Percentiles rank a stretch among this genome's conserved stretches.
Conservation (phyloP, 306 rosid species). For the Rosa rugosa region DNA sequence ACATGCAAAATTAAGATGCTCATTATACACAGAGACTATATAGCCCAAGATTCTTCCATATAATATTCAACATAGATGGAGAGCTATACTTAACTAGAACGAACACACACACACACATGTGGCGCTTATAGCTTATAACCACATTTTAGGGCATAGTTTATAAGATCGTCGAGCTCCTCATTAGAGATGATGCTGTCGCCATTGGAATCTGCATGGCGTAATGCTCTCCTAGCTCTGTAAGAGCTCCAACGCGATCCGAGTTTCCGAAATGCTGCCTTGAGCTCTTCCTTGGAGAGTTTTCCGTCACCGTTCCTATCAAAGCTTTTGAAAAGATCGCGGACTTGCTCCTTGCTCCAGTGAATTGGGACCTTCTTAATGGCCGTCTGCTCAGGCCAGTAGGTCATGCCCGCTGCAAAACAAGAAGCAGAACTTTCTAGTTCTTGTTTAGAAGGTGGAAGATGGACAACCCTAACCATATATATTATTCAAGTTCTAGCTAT, state of each 20-base stretch:
- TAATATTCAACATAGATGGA: not conserved
- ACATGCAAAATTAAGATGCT: not conserved
- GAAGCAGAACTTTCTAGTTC: not conserved
- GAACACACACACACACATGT: not conserved
- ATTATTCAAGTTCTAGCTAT: not conserved
- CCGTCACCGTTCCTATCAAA: conserved; percentile 21
- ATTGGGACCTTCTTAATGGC: not conserved
- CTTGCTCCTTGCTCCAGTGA: conserved; percentile 10
- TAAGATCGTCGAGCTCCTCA: not conserved
- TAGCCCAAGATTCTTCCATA: not conserved
- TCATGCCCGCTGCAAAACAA: not conserved
- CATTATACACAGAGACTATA: not conserved
- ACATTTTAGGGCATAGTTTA: not conserved
- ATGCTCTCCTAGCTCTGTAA: not conserved
- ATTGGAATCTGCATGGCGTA: conserved; percentile 3
- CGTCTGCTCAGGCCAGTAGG: not conserved
- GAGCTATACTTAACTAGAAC: not conserved
- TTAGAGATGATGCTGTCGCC: not conserved
- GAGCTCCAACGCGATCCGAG: conserved; percentile 19
- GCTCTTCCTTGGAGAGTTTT: conserved; percentile 13
- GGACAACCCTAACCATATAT: not conserved
- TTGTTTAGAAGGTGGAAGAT: not conserved
- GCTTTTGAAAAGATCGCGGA: conserved; percentile 14
- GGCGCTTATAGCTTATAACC: conserved; percentile 4
- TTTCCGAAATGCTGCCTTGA: not conserved